A percentile compares a stretch with the other conserved stretches of the same genome.
These are phyloP conservation scores for Aegilops sharonensis DNA, from an alignment of 176 grass and related monocot species.

Conservation along the genomic window DNA sequence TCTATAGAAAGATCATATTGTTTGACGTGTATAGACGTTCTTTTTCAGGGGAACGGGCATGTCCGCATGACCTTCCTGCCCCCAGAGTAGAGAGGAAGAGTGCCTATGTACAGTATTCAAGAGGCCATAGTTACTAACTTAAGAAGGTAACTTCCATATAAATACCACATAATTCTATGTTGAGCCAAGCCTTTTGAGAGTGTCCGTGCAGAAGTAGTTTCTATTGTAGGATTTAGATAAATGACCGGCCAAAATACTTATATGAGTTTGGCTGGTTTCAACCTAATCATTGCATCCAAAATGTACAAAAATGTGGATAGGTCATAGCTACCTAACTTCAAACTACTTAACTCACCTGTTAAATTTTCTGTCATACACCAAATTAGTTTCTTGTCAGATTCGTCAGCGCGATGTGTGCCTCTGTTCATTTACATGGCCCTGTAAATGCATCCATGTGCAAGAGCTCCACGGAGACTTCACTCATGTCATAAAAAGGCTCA, in stretches of 20 bases:
- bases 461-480: too few relatives aligned
- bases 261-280: neutral
- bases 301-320: too few relatives aligned
- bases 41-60: too few relatives aligned
- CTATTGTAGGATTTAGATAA: too few relatives aligned
- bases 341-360: neutral
- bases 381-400: neutral
- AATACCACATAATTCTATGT: neutral
- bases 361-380: neutral
- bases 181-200: neutral
- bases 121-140: neutral
- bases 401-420: neutral
- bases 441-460: neutral
- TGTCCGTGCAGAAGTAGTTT: too few relatives aligned
- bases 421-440: neutral
- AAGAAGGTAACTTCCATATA: neutral
- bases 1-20: too few relatives aligned
- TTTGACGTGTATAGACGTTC: too few relatives aligned
- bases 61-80: too few relatives aligned
- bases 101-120: neutral
- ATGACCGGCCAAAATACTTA: too few relatives aligned
- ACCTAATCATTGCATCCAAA: too few relatives aligned
- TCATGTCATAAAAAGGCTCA: neutral
- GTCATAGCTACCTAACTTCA: neutral
- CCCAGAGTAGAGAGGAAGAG: too few relatives aligned